Base-by-base conservation (phyloP, 306 rosid genomes). In the Cucumis cinereus region DNA sequence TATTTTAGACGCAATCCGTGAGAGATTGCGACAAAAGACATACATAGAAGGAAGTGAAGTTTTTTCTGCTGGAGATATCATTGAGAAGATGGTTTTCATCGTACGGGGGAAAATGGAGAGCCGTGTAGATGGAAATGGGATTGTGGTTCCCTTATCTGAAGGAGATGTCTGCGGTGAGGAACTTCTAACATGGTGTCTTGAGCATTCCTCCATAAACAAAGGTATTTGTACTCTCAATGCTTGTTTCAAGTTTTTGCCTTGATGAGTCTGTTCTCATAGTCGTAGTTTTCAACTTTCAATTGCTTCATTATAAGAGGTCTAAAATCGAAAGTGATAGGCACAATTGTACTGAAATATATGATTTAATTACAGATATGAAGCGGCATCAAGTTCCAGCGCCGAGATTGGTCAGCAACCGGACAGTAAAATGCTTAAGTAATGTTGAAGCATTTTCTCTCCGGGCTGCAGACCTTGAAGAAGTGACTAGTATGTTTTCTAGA, bases 161-260 rank as follows among this genome's bases (percentile, higher is more conserved):
- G 96, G 97, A 22, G 91, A 88, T 75, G 93, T 79, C 30, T 93
- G 97, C 53, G 98, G 98, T 10, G 98, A 93, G 83, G 98, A 93
- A 76, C 96, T 91, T 74, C 90, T 93, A 20, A 72, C 91, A 66
- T 89, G 97, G 96, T 90, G 89, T 84, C 93, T 93, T 14, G 97
- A 91, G 81, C 94, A 87, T 84, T 77, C 89, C 81, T 91, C 90
- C 5, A 82, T 85, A 64, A 83, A 77, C 88, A 88, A 45, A 90
- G 96, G 98, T 93, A 86, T 55, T 23, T 77, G 47, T 20, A 73
- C 74, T 53, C 74, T 52, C 40, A 7, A 61, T 61, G 40, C 40
- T 10, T 61, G 62, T 61, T 61, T 3, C 16, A 23, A 8, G 28
- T n/a, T 60, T 24, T 60, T 24, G 36, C 67, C 26, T 13, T 60